Conservation (phyloP, 352 stramenopile species). For the Globisporangium paroecandrum region DNA sequence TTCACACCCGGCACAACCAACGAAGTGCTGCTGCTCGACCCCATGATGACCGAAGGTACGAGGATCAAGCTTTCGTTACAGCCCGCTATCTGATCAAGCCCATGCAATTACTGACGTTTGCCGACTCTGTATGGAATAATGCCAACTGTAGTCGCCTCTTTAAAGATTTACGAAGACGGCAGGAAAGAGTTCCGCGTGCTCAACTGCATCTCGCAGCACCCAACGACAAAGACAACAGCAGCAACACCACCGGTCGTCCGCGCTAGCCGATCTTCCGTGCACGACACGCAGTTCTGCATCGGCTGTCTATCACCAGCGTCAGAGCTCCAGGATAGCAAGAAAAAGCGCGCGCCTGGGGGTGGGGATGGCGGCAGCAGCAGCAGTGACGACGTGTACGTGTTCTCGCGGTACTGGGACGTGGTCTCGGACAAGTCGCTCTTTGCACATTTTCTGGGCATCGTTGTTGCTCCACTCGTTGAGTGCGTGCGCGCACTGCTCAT, state of each 20-base stretch:
- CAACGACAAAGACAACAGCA: slow-evolving; percentile 5
- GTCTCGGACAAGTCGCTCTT: slow-evolving; percentile 72
- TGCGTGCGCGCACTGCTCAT: slow-evolving; percentile 61
- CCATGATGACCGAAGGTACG: slow-evolving; percentile 63
- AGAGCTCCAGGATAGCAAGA: slow-evolving; percentile 31
- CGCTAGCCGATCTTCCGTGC: slow-evolving; percentile 20
- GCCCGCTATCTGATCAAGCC: too few species aligned
- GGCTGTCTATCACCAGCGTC: slow-evolving; percentile 60
- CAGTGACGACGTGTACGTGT: slow-evolving; percentile 61
- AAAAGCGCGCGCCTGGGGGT: slow-evolving; percentile 10
- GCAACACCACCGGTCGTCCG: not conserved
- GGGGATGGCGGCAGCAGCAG: slow-evolving; percentile 3
- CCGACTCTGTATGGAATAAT: not conserved
- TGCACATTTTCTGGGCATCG: slow-evolving; percentile 58
- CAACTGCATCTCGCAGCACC: slow-evolving; percentile 61
- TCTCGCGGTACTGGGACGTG: slow-evolving; percentile 82
- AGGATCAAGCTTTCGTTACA: not conserved
- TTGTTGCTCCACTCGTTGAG: slow-evolving; percentile 65
- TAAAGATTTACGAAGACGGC: slow-evolving; percentile 54
- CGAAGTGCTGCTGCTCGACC: slow-evolving; percentile 73
- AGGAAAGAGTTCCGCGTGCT: slow-evolving; percentile 77
- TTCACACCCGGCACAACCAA: slow-evolving; percentile 41
- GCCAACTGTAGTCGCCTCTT: slow-evolving; percentile 47
- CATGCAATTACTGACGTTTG: not conserved
- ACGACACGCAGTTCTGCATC: slow-evolving; percentile 49